phyloP scores from a whole-genome alignment of 257 asterid genomes.

The Solanum pennellii region DNA sequence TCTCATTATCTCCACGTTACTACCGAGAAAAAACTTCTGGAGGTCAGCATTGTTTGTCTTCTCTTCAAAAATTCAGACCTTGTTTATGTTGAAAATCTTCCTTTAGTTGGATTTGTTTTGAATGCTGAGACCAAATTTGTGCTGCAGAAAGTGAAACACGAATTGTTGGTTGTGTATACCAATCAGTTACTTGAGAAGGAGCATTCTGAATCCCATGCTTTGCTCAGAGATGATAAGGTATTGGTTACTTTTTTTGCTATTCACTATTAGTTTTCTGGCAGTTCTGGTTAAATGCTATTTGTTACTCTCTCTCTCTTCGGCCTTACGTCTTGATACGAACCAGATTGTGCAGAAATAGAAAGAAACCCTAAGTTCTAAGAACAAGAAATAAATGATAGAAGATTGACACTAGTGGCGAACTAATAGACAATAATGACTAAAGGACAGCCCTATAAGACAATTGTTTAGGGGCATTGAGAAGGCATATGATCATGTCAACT shows the following conservation, averaged over 20 bases:
- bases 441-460: background rate
- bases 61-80: too few relatives aligned
- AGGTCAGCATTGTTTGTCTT: too few relatives aligned
- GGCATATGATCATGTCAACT: too few relatives aligned
- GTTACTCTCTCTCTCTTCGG: too few relatives aligned
- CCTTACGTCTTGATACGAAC: background rate
- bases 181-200: conserved; percentile 41
- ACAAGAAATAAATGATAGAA: background rate
- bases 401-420: background rate
- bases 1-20: too few relatives aligned
- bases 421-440: background rate
- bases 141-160: conserved; percentile 21
- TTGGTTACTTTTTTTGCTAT: background rate
- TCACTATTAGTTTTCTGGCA: background rate
- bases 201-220: conserved; percentile 34
- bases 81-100: too few relatives aligned
- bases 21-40: too few relatives aligned
- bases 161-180: conserved; percentile 22
- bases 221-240: conserved; percentile 48
- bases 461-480: too few relatives aligned
- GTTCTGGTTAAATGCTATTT: background rate
- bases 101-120: background rate
- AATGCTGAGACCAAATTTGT: background rate
- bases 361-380: background rate
- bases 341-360: background rate